Evolutionary conservation across 257 asterid species (phyloP).

Genomic region (Jaltomata sinuosa): DNA sequence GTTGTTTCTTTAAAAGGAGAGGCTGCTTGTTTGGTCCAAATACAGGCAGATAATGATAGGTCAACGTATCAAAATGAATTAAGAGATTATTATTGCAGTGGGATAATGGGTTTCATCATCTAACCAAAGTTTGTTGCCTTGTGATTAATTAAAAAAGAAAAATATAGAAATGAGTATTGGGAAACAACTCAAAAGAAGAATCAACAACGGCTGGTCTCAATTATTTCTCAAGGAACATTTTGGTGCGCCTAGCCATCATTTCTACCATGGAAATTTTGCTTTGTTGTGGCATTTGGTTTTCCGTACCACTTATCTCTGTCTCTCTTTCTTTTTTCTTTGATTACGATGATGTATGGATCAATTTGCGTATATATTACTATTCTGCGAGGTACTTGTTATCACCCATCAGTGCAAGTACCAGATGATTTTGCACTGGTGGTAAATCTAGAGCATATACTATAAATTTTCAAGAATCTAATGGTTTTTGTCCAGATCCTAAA

Average conservation of each 20-base stretch:
- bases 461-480: not conserved
- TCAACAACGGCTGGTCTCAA: not conserved
- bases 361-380: not conserved
- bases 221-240: not conserved
- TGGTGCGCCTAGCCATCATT: slow-evolving; percentile 4
- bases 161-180: not conserved
- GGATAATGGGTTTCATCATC: not conserved
- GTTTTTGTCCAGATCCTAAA: no score
- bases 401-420: not conserved
- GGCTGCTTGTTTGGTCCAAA: not conserved
- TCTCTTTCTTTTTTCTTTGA: not conserved
- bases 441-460: not conserved
- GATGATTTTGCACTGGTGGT: not conserved
- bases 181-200: not conserved
- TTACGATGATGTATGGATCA: not conserved
- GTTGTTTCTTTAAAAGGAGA: not conserved
- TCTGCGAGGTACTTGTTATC: not conserved
- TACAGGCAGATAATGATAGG: slow-evolving; percentile 4
- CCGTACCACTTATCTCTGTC: not conserved
- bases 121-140: not conserved
- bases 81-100: not conserved
- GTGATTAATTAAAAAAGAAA: not conserved
- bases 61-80: not conserved
- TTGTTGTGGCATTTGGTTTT: not conserved
- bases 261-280: not conserved